Conservation (phyloP, 2,329 filamentous ascomycete species). For the Lachnellula subtilissima region DNA sequence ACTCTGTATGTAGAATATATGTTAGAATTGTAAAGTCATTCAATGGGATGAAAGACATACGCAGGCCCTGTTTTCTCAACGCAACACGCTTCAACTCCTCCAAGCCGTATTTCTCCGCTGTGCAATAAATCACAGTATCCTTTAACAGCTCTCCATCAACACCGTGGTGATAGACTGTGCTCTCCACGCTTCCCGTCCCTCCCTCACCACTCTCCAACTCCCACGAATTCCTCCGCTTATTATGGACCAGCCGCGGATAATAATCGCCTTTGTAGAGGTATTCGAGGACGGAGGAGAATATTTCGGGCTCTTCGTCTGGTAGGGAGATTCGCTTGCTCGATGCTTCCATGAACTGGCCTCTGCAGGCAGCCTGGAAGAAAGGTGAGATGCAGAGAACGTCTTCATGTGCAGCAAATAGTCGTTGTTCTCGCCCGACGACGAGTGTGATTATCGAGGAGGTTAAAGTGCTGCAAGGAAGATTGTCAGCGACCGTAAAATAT, state of each 20-base stretch:
- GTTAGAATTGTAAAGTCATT: not conserved
- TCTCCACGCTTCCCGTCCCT: constrained; percentile 55
- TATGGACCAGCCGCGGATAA: constrained; percentile 80
- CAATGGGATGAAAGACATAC: constrained; percentile 1
- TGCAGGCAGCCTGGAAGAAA: constrained; percentile 71
- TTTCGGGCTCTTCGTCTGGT: constrained; percentile 76
- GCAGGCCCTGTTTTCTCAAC: constrained; percentile 86
- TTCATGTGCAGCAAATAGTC: constrained; percentile 92
- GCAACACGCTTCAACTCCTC: constrained; percentile 88
- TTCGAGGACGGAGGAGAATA: constrained; percentile 90
- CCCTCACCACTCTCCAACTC: constrained; percentile 62
- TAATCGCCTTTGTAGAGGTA: constrained; percentile 66
- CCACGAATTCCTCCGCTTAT: constrained; percentile 83
- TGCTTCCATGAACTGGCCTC: constrained; percentile 67
- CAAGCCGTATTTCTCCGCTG: constrained; percentile 83
- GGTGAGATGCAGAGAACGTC: constrained; percentile 82
- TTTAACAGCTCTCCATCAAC: constrained; percentile 74
- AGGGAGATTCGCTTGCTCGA: constrained; percentile 75
- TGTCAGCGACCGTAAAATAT: constrained; percentile 13
- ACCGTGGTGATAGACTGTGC: constrained; percentile 73
- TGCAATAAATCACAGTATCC: constrained; percentile 92
- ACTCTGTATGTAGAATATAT: constrained; percentile 3
- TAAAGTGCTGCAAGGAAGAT: constrained; percentile 24
- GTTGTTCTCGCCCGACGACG: constrained; percentile 75
- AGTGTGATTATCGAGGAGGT: constrained; percentile 78